Percentiles rank a stretch among this genome's conserved stretches.
These are phyloP conservation scores for Neurospora tetraspora DNA, from an alignment of 495 filamentous ascomycete species.

Conservation along the genomic window DNA sequence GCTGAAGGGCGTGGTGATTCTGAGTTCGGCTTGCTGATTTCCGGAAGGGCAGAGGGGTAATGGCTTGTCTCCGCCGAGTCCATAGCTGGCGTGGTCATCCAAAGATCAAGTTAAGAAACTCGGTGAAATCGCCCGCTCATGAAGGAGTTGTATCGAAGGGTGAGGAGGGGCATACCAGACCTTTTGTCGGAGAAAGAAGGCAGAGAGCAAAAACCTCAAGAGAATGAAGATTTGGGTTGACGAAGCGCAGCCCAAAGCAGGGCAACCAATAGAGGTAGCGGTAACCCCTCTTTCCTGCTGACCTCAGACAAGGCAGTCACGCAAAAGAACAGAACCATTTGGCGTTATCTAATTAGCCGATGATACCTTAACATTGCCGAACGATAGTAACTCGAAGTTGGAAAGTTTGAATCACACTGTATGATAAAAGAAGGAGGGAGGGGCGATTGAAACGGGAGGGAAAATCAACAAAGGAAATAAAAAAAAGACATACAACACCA, in stretches of 20 bases:
- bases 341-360: not conserved
- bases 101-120: not conserved
- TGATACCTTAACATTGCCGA: not conserved
- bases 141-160: not conserved
- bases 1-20: no score
- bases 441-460: not conserved
- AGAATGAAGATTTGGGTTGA: not conserved
- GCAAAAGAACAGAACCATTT: not conserved
- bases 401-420: no score
- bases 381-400: not conserved
- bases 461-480: not conserved
- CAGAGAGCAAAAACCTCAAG: not conserved
- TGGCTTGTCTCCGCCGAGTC: not conserved
- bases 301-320: not conserved
- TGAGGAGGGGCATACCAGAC: not conserved
- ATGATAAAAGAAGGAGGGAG: no score
- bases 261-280: no score
- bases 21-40: not conserved
- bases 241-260: not conserved
- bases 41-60: not conserved
- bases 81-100: not conserved
- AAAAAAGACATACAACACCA: conserved; percentile 31
- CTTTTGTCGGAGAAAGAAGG: not conserved
- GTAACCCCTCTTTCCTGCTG: not conserved
- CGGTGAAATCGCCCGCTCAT: not conserved